Evolutionary conservation across 371 early-diverging fungal species (phyloP).

Genomic region (Mortierella sp.): DNA sequence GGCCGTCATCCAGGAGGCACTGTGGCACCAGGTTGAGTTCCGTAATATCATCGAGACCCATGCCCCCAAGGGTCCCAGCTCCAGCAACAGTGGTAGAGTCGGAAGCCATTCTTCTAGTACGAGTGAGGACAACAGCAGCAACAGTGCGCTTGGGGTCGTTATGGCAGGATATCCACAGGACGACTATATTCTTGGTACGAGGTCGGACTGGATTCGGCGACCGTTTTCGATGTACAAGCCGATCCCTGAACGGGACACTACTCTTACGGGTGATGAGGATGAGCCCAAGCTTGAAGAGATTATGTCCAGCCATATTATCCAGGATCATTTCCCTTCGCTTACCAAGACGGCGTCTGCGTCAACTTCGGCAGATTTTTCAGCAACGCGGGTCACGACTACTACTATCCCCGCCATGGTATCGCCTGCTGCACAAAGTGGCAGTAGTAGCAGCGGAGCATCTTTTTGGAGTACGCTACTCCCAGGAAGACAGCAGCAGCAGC

Average conservation of each 20-base stretch:
- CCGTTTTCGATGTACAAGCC: neutral
- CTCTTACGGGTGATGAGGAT: neutral
- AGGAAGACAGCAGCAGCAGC: neutral
- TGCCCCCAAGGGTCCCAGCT: neutral
- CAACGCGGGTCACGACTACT: neutral
- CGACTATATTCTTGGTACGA: neutral
- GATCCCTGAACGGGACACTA: slow-evolving; percentile 1
- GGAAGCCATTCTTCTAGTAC: neutral
- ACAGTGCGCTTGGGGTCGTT: neutral
- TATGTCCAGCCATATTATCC: neutral
- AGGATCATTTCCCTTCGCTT: too few species aligned
- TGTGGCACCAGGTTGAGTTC: slow-evolving; percentile 69
- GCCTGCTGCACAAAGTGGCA: neutral
- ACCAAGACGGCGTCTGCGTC: neutral
- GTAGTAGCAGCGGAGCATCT: neutral
- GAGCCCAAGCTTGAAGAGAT: neutral
- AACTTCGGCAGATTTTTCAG: neutral
- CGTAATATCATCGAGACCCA: slow-evolving; percentile 61
- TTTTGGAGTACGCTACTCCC: neutral
- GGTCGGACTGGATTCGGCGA: neutral
- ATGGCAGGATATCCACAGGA: neutral
- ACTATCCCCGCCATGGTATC: neutral
- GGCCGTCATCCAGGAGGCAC: slow-evolving; percentile 61
- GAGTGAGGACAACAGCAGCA: neutral
- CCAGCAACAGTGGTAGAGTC: neutral